A percentile compares a stretch with the other conserved stretches of the same genome.
phyloP scores from a whole-genome alignment of 768 basidiomycete species.

The Xerocomellus amylosporus region DNA sequence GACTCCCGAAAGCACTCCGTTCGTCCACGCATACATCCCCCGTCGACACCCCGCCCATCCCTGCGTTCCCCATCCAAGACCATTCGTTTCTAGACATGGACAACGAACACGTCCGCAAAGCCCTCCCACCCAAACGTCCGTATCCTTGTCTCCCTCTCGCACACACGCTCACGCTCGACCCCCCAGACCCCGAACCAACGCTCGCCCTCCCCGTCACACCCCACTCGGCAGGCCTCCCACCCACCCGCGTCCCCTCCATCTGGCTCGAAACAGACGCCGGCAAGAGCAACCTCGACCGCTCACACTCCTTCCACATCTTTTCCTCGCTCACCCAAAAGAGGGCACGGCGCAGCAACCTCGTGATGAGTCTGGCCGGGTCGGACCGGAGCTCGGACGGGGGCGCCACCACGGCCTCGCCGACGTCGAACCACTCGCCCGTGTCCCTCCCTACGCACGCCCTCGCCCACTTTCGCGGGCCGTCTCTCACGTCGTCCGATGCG shows the following conservation, averaged over 20 bases:
- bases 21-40: constrained; percentile 36
- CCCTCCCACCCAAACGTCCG: constrained; percentile 17
- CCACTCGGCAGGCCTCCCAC: constrained; percentile 20
- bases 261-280: constrained; percentile 46
- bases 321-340: constrained; percentile 9
- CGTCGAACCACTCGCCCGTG: constrained; percentile 12
- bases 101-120: constrained; percentile 29
- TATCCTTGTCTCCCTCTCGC: background rate
- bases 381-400: constrained; percentile 2
- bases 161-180: background rate
- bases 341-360: constrained; percentile 26
- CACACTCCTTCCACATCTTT: constrained; percentile 22
- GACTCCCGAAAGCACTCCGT: constrained; percentile 46
- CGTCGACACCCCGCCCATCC: constrained; percentile 31
- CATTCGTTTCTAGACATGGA: constrained; percentile 38
- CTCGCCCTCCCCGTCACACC: constrained; percentile 20
- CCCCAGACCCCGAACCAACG: constrained; percentile 16
- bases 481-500: background rate
- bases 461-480: background rate
- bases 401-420: background rate
- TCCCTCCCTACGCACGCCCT: constrained; percentile 13
- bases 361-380: constrained; percentile 21
- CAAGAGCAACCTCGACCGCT: constrained; percentile 16
- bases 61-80: constrained; percentile 21
- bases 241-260: constrained; percentile 42